Conservation (phyloP, 257 asterid species). For the Petrea volubilis region DNA sequence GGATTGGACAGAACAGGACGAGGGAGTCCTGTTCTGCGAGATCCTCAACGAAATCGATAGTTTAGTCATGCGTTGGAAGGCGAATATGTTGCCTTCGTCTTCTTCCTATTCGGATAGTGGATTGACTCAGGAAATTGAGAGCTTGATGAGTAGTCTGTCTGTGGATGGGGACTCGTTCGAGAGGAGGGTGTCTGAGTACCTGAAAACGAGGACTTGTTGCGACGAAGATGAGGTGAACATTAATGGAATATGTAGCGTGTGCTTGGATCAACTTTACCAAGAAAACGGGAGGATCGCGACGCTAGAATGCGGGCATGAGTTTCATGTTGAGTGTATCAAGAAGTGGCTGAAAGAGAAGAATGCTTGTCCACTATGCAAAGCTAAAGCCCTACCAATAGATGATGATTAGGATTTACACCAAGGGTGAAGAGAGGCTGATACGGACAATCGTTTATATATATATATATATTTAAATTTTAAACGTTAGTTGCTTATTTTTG, state of each 20-base stretch:
- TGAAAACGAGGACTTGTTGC: not conserved
- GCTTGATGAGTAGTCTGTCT: no score
- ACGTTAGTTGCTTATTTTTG: no score
- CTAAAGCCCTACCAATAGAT: not conserved
- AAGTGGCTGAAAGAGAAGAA: conserved; percentile 16
- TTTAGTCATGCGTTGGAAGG: no score
- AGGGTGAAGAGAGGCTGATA: no score
- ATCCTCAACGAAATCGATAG: not conserved
- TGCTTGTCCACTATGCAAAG: conserved; percentile 16
- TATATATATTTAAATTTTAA: no score
- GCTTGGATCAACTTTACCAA: not conserved
- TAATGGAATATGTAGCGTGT: not conserved
- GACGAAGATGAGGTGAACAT: not conserved
- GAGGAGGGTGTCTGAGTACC: not conserved
- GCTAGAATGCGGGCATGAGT: conserved; percentile 23
- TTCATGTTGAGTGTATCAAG: conserved; percentile 9
- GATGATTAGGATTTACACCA: no score
- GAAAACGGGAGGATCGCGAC: not conserved
- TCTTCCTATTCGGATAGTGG: not conserved
- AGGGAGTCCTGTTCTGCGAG: not conserved
- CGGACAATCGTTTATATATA: no score
- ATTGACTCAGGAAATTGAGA: not conserved
- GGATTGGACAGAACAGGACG: not conserved
- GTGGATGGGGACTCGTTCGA: no score
- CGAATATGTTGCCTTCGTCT: no score